Percentiles rank a stretch among this genome's conserved stretches.
Evolutionary conservation across 371 early-diverging fungal species (phyloP).

Genomic region (Mucor lusitanicus): DNA sequence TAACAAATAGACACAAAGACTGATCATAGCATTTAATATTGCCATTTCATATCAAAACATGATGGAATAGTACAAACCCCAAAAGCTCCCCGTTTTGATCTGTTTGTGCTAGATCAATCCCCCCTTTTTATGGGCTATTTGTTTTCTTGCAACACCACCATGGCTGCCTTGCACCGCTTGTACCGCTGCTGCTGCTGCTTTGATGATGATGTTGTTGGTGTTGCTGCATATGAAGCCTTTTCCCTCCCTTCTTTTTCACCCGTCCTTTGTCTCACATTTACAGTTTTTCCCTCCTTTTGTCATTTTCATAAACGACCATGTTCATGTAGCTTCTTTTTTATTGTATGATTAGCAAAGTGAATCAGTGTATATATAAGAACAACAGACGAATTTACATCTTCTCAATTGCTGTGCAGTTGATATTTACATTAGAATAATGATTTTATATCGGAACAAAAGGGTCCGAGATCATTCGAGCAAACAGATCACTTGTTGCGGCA

Average conservation of each 20-base stretch:
- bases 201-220: not conserved
- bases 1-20: not conserved
- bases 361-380: not conserved
- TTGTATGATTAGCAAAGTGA: not conserved
- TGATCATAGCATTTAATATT: not conserved
- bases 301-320: not conserved
- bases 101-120: not conserved
- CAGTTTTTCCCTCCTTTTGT: not conserved
- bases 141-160: not conserved
- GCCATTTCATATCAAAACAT: not conserved
- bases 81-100: not conserved
- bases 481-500: not conserved
- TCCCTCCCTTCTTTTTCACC: not conserved
- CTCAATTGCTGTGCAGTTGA: not conserved
- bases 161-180: not conserved
- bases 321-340: not conserved
- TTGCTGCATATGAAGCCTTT: not conserved
- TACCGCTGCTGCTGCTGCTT: not conserved
- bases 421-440: not conserved
- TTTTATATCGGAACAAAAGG: not conserved
- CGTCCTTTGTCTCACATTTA: not conserved
- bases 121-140: not conserved
- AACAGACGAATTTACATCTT: not conserved
- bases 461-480: not conserved
- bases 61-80: not conserved